Evolutionary conservation across 2,329 filamentous ascomycete species (phyloP), one percentile per base, ranked within the genome.

Genomic region (Stachybotrys echinatus): DNA sequence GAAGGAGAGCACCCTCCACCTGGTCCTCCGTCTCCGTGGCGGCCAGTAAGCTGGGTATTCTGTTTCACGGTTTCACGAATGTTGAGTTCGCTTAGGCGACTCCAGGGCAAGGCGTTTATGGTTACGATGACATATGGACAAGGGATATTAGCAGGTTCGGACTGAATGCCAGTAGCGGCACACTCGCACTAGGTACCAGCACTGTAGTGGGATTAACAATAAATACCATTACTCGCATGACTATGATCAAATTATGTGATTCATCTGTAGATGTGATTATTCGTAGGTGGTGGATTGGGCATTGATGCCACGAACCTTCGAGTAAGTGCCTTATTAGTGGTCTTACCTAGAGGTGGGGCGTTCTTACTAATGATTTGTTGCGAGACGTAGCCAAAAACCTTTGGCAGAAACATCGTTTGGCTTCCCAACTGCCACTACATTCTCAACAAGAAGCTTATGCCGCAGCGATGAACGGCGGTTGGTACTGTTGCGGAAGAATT

Each of bases 11-110:
- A 95, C 89, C 3, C 84, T 95, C 10, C 89, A 95, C 65, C 75
- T 95, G 48, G 89, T 94, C 52, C 87, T 95, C 47, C 88, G 89
- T 73, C 88, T 95, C n/a, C 89, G 89, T 74, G 89, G 89, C 75
- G 89, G 89, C 80, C 66, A 68, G 61, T 69, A 65, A 56, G 51
- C 22, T 34, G 27, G 27, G 27, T n/a, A n/a, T n/a, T n/a, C n/a
- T n/a, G n/a, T n/a, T n/a, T n/a, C n/a, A n/a, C n/a, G n/a, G n/a
- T n/a, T n/a, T n/a, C n/a, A n/a, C n/a, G n/a, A n/a, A n/a, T n/a
- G n/a, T n/a, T n/a, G n/a, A n/a, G n/a, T n/a, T n/a, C n/a, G n/a
- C n/a, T n/a, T n/a, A n/a, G n/a, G n/a, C n/a, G n/a, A n/a, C n/a
- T n/a, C n/a, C n/a, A n/a, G 27, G 27, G 27, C 27, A 34, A 8